Evolutionary conservation across 2,329 filamentous ascomycete species (phyloP).

Genomic region (Alternaria sp.): DNA sequence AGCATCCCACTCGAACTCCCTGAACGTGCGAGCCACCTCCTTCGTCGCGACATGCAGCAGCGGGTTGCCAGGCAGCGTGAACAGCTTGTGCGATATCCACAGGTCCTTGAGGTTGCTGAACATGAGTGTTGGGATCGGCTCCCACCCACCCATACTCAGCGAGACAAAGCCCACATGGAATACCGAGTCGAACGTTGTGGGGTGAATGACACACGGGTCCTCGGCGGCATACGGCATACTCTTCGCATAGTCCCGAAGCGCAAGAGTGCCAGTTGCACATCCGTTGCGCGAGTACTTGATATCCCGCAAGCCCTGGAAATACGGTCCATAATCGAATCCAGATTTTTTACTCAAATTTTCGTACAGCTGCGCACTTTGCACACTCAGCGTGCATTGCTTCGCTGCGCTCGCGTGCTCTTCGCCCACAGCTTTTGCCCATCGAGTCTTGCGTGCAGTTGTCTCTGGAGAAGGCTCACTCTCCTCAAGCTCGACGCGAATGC

Average conservation of each 20-base stretch:
- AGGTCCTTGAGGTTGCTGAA: conserved; percentile 7
- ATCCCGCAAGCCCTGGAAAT: conserved; percentile 14
- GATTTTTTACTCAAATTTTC: conserved; percentile 2
- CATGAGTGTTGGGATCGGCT: conserved; percentile 3
- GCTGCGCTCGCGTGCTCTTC: conserved; percentile 1
- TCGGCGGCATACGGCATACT: conserved; percentile 7
- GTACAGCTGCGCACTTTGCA: conserved; percentile 13
- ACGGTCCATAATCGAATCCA: conserved; percentile 16
- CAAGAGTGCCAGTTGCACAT: conserved; percentile 4
- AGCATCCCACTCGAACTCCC: conserved; percentile 13
- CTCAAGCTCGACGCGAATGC: conserved; percentile 11
- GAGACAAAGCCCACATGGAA: conserved; percentile 10
- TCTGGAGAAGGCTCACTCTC: background rate
- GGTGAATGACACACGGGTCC: conserved; percentile 4
- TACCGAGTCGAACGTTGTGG: conserved; percentile 5
- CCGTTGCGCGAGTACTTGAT: conserved; percentile 10
- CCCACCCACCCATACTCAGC: conserved; percentile 10
- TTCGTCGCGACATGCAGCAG: conserved; percentile 6
- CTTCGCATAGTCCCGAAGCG: conserved; percentile 3
- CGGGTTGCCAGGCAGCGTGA: conserved; percentile 3
- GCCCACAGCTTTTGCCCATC: conserved; percentile 2
- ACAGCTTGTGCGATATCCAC: conserved; percentile 10
- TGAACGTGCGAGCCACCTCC: conserved; percentile 8
- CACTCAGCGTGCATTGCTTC: conserved; percentile 6
- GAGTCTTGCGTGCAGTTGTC: background rate